phyloP scores from a whole-genome alignment of 164 flowering plant species.

The Cinnamomum micranthum region DNA sequence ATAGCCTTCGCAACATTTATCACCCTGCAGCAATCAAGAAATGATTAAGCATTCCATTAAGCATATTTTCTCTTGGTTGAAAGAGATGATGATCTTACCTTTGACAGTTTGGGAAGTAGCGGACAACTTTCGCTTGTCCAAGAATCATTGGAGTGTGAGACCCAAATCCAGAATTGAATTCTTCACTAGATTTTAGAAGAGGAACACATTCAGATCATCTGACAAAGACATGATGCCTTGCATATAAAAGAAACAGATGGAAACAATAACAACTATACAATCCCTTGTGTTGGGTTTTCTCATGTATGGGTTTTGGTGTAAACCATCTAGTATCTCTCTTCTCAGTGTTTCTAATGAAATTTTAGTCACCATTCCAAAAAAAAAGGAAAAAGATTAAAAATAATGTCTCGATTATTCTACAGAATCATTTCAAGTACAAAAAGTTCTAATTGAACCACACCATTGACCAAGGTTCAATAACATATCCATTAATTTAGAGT shows the following conservation, averaged over 20 bases:
- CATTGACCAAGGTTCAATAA: background rate
- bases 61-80: background rate
- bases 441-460: background rate
- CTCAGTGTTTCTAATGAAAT: too few relatives aligned
- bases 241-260: background rate
- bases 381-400: too few relatives aligned
- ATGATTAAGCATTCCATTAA: slow-evolving; percentile 12
- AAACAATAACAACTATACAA: too few relatives aligned
- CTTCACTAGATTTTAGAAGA: slow-evolving; percentile 58
- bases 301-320: too few relatives aligned
- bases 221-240: background rate
- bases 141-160: slow-evolving; percentile 85
- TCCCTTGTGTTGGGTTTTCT: too few relatives aligned
- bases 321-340: too few relatives aligned
- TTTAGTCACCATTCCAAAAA: too few relatives aligned
- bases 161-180: slow-evolving; percentile 91
- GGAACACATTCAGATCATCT: background rate
- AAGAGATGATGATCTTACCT: slow-evolving; percentile 46
- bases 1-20: slow-evolving; percentile 57
- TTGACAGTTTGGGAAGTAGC: slow-evolving; percentile 71
- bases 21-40: slow-evolving; percentile 44
- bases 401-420: background rate
- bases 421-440: background rate
- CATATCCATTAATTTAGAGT: background rate
- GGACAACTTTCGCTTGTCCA: slow-evolving; percentile 92